phyloP scores from a whole-genome alignment of 305 asterid species.

The Fraxinus sp. region DNA sequence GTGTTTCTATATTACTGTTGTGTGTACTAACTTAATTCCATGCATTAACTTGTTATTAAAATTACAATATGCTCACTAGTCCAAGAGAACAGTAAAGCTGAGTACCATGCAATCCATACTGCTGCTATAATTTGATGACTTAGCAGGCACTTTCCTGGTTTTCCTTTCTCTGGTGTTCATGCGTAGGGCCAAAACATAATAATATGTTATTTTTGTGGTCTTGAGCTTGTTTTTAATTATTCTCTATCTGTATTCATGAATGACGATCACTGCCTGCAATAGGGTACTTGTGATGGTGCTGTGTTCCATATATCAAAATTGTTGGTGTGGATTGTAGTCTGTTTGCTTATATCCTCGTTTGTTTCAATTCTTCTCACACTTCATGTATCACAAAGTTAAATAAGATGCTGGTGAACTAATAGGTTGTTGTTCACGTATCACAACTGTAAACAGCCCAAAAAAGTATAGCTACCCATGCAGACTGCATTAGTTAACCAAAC shows the following conservation, averaged over 20 bases:
- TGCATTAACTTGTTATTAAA: background rate
- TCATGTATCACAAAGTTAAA: background rate
- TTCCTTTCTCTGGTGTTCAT: background rate
- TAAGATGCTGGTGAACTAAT: constrained; percentile 9
- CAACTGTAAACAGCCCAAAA: constrained; percentile 3
- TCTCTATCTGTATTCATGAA: background rate
- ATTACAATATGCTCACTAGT: background rate
- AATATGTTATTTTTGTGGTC: background rate
- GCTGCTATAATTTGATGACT: background rate
- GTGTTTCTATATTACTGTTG: background rate
- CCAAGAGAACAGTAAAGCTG: background rate
- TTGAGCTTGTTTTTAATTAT: background rate
- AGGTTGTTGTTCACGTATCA: background rate
- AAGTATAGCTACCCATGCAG: constrained; percentile 10
- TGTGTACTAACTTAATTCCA: background rate
- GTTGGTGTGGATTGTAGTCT: background rate
- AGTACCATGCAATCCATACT: background rate
- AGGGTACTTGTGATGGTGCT: background rate
- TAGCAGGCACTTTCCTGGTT: background rate
- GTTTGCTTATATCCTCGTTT: background rate
- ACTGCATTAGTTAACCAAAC: background rate
- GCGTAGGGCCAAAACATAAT: background rate
- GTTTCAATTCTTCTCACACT: background rate
- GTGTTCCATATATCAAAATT: background rate
- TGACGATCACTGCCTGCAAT: background rate